phyloP scores from a whole-genome alignment of 164 flowering plant genomes.

The Stephania cephalantha region DNA sequence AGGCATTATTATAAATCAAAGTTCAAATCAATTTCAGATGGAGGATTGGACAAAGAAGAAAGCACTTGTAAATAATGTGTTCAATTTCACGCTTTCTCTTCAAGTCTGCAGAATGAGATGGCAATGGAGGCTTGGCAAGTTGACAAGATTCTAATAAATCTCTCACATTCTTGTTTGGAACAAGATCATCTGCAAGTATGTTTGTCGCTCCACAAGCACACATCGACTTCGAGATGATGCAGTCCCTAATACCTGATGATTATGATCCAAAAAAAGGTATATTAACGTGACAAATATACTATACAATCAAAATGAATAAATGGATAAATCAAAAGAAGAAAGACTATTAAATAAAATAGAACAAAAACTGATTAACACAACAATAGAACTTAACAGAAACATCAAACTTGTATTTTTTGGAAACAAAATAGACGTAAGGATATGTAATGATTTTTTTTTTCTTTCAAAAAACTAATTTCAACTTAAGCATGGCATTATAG shows the following conservation, averaged over 20 bases:
- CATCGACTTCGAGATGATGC: constrained; percentile 63
- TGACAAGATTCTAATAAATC: constrained; percentile 79
- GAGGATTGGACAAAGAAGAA: background rate
- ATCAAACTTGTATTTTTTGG: background rate
- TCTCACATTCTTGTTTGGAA: constrained; percentile 91
- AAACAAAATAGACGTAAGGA: background rate
- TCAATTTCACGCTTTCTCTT: constrained; percentile 73
- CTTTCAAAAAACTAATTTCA: background rate
- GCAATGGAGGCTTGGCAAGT: background rate
- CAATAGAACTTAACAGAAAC: background rate
- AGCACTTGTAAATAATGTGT: constrained; percentile 44
- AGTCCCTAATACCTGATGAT: constrained; percentile 73
- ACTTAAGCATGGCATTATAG: background rate
- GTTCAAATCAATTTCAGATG: too few species aligned
- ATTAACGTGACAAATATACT: too few species aligned
- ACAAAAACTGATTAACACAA: background rate
- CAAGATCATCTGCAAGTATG: constrained; percentile 87
- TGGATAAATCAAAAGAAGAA: background rate
- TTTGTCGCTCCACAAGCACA: constrained; percentile 87
- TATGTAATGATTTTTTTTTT: too few species aligned
- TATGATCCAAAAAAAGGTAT: background rate
- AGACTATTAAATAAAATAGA: background rate
- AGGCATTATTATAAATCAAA: too few species aligned
- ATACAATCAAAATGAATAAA: background rate
- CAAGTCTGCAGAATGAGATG: constrained; percentile 62